Conservation (phyloP, 306 rosid genomes). For the Lathyrus oleraceus region DNA sequence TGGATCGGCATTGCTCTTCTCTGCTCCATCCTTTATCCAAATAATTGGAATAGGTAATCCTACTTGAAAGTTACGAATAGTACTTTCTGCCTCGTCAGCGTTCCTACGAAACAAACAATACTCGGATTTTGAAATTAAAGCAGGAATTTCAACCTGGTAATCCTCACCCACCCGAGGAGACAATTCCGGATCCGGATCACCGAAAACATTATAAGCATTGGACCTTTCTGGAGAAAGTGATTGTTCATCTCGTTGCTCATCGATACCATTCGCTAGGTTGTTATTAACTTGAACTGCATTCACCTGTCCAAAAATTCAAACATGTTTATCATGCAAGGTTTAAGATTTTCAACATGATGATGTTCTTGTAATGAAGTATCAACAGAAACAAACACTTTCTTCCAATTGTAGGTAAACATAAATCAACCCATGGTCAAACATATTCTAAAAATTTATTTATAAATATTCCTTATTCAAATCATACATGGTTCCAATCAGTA, state of each 20-base stretch:
- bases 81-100: slow-evolving; percentile 33
- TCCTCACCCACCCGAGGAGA: slow-evolving; percentile 74
- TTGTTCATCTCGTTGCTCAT: slow-evolving; percentile 50
- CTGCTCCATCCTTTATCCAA: slow-evolving; percentile 53
- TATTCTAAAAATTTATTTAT: not conserved
- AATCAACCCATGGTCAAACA: not conserved
- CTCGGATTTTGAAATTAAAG: slow-evolving; percentile 46
- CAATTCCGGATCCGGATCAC: slow-evolving; percentile 66
- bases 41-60: slow-evolving; percentile 64
- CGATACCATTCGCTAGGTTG: slow-evolving; percentile 39
- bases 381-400: not conserved
- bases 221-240: slow-evolving; percentile 52
- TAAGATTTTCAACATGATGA: slow-evolving; percentile 5
- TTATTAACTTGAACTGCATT: slow-evolving; percentile 45
- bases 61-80: slow-evolving; percentile 43
- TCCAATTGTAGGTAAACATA: not conserved
- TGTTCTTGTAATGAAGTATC: slow-evolving; percentile 24
- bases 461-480: slow-evolving; percentile 5
- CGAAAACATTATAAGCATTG: slow-evolving; percentile 50
- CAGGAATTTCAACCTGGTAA: slow-evolving; percentile 70
- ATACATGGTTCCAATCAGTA: slow-evolving; percentile 4
- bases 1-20: slow-evolving; percentile 29
- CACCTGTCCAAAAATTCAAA: slow-evolving; percentile 54
- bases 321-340: slow-evolving; percentile 20
- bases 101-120: slow-evolving; percentile 40